These are phyloP conservation scores for Coniochaeta sp. DNA, from an alignment of 2,329 filamentous ascomycete genomes.

Conservation along the genomic window DNA sequence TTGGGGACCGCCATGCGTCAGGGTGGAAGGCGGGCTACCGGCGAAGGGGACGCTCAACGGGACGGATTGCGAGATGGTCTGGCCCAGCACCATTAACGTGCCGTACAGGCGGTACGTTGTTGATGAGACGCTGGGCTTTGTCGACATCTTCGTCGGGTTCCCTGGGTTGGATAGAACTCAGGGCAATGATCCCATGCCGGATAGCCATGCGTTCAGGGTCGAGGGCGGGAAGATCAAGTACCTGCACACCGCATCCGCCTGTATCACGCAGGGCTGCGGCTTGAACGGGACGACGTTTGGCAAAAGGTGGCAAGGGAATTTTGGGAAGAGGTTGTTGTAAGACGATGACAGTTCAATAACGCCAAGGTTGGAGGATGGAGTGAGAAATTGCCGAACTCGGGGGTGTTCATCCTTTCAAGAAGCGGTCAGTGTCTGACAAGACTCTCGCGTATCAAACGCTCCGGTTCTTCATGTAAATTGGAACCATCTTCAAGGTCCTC, in stretches of 20 bases:
- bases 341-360: too few relatives aligned
- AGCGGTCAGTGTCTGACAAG: too few relatives aligned
- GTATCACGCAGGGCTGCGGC: slow-evolving; percentile 10
- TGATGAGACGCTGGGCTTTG: slow-evolving; percentile 12
- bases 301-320: neutral
- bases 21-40: slow-evolving; percentile 7
- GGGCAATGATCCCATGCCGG: slow-evolving; percentile 13
- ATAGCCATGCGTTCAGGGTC: slow-evolving; percentile 21
- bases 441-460: too few relatives aligned
- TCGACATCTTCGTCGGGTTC: slow-evolving; percentile 14
- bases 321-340: neutral
- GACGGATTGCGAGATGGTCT: slow-evolving; percentile 6
- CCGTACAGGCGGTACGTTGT: slow-evolving; percentile 12
- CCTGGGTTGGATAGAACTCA: slow-evolving; percentile 10
- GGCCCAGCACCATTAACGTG: slow-evolving; percentile 9
- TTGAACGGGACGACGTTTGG: slow-evolving; percentile 10
- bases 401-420: too few relatives aligned
- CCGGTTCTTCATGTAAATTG: too few relatives aligned
- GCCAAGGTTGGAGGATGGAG: too few relatives aligned
- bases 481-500: too few relatives aligned
- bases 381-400: too few relatives aligned
- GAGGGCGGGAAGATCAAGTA: slow-evolving; percentile 21
- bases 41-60: slow-evolving; percentile 6
- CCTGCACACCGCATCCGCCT: slow-evolving; percentile 14
- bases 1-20: slow-evolving; percentile 5